Base-by-base conservation (phyloP, 768 basidiomycete species). In the Russula lepida region DNA sequence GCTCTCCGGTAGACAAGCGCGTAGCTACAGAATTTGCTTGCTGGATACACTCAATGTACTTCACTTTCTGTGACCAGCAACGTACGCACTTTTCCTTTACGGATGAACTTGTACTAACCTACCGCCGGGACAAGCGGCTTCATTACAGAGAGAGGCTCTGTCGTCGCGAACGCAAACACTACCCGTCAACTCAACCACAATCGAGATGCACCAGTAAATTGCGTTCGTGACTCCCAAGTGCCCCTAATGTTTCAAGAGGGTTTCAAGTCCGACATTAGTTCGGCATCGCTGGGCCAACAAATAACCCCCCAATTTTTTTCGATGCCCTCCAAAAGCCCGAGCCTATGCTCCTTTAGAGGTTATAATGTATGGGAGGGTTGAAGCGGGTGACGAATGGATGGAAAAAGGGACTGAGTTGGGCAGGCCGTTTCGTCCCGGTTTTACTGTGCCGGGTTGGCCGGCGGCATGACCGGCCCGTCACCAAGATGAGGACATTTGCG, bases 181-280 rank as follows among this genome's bases (percentile, higher is more conserved):
- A 25, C 27, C 25, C 21, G 43, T 51, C 32, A 19, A 46, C 35
- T n/a, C n/a, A n/a, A n/a, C n/a, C n/a, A n/a, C 25, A 35, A 52
- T 46, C 33, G 46, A 48, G 46, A 57, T 57, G 56, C 27, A 13
- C 33, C 15, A 37, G 4, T 23, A 46, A 61, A 52, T 43, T 59
- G 58, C 50, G 39, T 44, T 51, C 25, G 33, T 13, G 11, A n/a
- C 41, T 41, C 23, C 23, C 13, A 19, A 19, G 12, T 15, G 21
- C 6, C 6, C 19, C 33, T 30, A 32, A 46, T 4, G 39, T 25
- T 27, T 30, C 30, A 41, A n/a, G 17, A 6, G 19, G 19, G 33
- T 50, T 46, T 2, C 25, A 57, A 52, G 60, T 61, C 60, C 60
- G 60, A 56, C 33, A 23, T 52, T 57, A 51, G 56, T 51, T 56